Evolutionary conservation across 441 rosid species (phyloP).

Genomic region (Pelargonium cotyledonis): DNA sequence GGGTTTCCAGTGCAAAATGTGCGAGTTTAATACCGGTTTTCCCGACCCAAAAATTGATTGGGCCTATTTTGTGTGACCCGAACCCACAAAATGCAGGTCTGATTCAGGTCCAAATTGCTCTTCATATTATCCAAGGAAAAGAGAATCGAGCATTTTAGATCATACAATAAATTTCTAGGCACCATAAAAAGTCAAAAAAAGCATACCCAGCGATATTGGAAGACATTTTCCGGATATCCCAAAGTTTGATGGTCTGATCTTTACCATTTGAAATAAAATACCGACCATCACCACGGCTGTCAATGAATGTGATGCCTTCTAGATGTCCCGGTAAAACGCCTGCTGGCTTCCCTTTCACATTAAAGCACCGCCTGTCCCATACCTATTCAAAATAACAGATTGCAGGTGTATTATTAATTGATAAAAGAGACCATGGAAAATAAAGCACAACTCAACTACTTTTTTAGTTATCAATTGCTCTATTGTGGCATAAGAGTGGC

Average conservation of each 20-base stretch:
- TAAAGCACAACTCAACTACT: background rate
- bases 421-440: background rate
- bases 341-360: constrained; percentile 37
- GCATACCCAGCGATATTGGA: constrained; percentile 31
- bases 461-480: too few relatives aligned
- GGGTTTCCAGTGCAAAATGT: too few relatives aligned
- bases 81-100: too few relatives aligned
- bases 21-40: too few relatives aligned
- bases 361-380: constrained; percentile 64
- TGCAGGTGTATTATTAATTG: too few relatives aligned
- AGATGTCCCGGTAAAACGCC: constrained; percentile 60
- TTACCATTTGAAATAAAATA: constrained; percentile 66
- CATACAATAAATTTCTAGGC: background rate
- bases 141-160: background rate
- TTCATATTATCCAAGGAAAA: too few relatives aligned
- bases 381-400: constrained; percentile 31
- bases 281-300: constrained; percentile 63
- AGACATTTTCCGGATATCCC: constrained; percentile 72
- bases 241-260: constrained; percentile 61
- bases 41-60: background rate
- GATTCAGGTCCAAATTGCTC: too few relatives aligned
- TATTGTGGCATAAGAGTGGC: too few relatives aligned
- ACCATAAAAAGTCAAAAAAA: constrained; percentile 3
- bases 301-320: constrained; percentile 59
- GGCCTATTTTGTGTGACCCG: too few relatives aligned